A percentile compares a stretch with the other conserved stretches of the same genome.
These are phyloP conservation scores for Sugiyamaella qingdaonensis DNA, from an alignment of 805 yeast genomes.

Conservation along the genomic window DNA sequence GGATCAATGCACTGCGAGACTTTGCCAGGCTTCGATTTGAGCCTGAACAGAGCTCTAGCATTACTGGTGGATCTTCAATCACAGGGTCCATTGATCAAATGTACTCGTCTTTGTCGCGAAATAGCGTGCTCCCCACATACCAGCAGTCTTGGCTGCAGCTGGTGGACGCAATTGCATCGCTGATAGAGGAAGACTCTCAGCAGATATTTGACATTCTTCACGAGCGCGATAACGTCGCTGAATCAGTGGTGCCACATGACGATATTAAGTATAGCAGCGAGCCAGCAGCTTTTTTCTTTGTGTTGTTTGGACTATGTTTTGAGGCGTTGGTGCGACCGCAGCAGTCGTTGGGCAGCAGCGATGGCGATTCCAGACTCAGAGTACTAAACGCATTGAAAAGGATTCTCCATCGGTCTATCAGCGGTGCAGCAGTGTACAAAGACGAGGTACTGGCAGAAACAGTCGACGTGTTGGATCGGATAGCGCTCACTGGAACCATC, in stretches of 20 bases:
- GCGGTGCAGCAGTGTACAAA: conserved; percentile 57
- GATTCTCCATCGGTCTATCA: conserved; percentile 52
- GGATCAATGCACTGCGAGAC: conserved; percentile 75
- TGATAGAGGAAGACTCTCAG: conserved; percentile 49
- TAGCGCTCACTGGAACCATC: conserved; percentile 50
- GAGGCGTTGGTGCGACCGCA: conserved; percentile 57
- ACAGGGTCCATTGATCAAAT: conserved; percentile 33
- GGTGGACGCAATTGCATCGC: conserved; percentile 66
- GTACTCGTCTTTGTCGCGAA: conserved; percentile 32
- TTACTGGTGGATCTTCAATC: conserved; percentile 19
- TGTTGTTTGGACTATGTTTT: conserved; percentile 77
- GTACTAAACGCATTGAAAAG: conserved; percentile 50
- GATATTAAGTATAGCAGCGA: conserved; percentile 27
- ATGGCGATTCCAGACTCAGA: conserved; percentile 27
- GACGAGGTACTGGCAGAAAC: conserved; percentile 71
- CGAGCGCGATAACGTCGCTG: conserved; percentile 38
- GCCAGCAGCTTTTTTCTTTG: conserved; percentile 56
- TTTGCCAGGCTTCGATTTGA: conserved; percentile 62
- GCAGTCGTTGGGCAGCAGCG: conserved; percentile 22
- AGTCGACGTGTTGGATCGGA: conserved; percentile 69
- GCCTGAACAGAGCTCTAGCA: conserved; percentile 32
- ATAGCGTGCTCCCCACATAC: conserved; percentile 44
- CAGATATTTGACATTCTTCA: conserved; percentile 46
- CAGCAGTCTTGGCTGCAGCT: conserved; percentile 70
- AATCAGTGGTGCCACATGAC: conserved; percentile 13